Percentiles rank a stretch among this genome's conserved stretches.
Evolutionary conservation across 306 rosid genomes (phyloP).

Genomic region (Chamaecrista fasciculata): DNA sequence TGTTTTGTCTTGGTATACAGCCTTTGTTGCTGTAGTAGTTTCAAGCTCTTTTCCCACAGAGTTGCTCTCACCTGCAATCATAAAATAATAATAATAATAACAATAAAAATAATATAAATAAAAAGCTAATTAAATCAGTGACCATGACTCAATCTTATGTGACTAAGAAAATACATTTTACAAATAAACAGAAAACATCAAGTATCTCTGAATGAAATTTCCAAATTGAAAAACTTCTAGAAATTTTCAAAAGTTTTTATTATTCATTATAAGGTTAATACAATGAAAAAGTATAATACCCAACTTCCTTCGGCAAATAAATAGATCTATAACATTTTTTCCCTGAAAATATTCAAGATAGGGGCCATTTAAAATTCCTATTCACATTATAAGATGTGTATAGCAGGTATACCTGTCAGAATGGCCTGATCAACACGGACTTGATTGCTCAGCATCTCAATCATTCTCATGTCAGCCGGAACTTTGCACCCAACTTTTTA

Average conservation of each 20-base stretch:
- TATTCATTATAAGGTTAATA: too few relatives aligned
- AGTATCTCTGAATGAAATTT: not conserved
- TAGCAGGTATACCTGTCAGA: slow-evolving; percentile 74
- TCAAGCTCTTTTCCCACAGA: slow-evolving; percentile 90
- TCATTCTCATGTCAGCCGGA: slow-evolving; percentile 99
- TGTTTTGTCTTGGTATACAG: slow-evolving; percentile 98
- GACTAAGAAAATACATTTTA: too few relatives aligned
- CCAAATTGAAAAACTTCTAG: not conserved
- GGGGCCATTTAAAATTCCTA: slow-evolving; percentile 17
- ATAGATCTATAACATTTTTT: not conserved
- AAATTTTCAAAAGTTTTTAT: not conserved
- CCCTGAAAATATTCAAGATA: not conserved
- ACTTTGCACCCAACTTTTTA: slow-evolving; percentile 91
- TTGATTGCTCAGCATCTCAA: slow-evolving; percentile 85
- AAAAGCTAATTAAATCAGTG: slow-evolving; percentile 15
- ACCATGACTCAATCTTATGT: not conserved
- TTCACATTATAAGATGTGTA: slow-evolving; percentile 8
- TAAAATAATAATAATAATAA: slow-evolving; percentile 13
- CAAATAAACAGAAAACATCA: too few relatives aligned
- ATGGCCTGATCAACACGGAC: slow-evolving; percentile 96
- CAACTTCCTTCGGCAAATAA: not conserved
- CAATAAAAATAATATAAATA: slow-evolving; percentile 9
- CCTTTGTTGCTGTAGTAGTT: slow-evolving; percentile 69
- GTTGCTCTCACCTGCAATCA: slow-evolving; percentile 85
- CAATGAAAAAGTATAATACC: not conserved